phyloP scores from a whole-genome alignment of 1,139 yeast species.

The Cylindricascospora bacillispora region DNA sequence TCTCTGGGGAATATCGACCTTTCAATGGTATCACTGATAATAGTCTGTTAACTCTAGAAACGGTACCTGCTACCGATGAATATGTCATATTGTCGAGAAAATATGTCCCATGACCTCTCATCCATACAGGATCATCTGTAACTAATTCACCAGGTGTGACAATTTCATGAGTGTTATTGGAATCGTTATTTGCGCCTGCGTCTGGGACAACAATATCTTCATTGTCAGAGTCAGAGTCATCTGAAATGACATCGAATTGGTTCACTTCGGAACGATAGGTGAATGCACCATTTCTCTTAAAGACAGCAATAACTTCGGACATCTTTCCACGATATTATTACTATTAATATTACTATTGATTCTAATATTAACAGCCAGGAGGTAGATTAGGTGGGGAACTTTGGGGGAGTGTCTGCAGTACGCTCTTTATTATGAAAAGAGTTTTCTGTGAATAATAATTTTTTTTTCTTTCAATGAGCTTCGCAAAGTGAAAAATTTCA shows the following conservation, averaged over 20 bases:
- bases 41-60: constrained; percentile 74
- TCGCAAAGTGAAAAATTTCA: too few species aligned
- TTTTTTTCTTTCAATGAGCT: too few species aligned
- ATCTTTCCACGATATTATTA: too few species aligned
- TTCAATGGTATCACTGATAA: constrained; percentile 76
- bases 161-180: constrained; percentile 26
- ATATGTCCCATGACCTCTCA: constrained; percentile 98
- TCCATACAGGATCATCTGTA: constrained; percentile 93
- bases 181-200: constrained; percentile 15
- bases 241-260: constrained; percentile 7
- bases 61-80: constrained; percentile 87
- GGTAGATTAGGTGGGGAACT: too few species aligned
- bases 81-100: constrained; percentile 55
- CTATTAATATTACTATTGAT: too few species aligned
- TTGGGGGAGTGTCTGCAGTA: too few species aligned
- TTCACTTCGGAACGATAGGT: constrained; percentile 6
- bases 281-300: constrained; percentile 19
- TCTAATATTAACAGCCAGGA: too few species aligned
- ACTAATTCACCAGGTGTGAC: constrained; percentile 97
- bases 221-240: constrained; percentile 7
- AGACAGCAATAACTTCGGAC: constrained; percentile 23
- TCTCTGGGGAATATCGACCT: constrained; percentile 83
- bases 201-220: constrained; percentile 12
- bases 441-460: too few species aligned
- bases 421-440: too few species aligned